Evolutionary conservation across 768 basidiomycete genomes (phyloP).

Genomic region (Pulveroboletus ravenelii): DNA sequence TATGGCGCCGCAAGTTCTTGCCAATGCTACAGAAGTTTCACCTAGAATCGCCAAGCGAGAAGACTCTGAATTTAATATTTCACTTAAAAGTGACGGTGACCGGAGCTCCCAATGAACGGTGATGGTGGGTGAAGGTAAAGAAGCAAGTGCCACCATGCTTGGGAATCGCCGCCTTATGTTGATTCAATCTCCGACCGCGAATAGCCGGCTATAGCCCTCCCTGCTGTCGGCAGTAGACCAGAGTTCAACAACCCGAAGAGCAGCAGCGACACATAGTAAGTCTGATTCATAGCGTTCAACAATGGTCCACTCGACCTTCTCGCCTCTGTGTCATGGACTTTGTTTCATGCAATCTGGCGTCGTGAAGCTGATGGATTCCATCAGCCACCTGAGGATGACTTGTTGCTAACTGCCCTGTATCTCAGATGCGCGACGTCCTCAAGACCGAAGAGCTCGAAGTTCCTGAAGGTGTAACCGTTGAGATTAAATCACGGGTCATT

Average conservation of each 20-base stretch:
- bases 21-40: constrained; percentile 32
- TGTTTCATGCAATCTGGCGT: background rate
- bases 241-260: constrained; percentile 24
- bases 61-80: constrained; percentile 40
- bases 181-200: constrained; percentile 36
- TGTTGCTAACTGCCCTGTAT: constrained; percentile 21
- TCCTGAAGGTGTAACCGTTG: constrained; percentile 79
- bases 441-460: constrained; percentile 90
- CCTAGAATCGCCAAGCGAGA: constrained; percentile 29
- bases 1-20: constrained; percentile 31
- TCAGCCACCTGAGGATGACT: constrained; percentile 27
- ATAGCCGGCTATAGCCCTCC: constrained; percentile 17
- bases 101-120: constrained; percentile 35
- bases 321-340: background rate
- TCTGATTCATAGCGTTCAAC: constrained; percentile 3
- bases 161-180: constrained; percentile 22
- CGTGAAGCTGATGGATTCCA: constrained; percentile 37
- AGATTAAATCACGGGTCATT: constrained; percentile 88
- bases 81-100: constrained; percentile 47
- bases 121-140: constrained; percentile 47
- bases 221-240: background rate
- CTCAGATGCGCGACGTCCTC: constrained; percentile 88
- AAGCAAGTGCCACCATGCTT: constrained; percentile 21
- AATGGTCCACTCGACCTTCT: background rate
- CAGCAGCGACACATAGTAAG: constrained; percentile 28